phyloP scores from a whole-genome alignment of 2,329 filamentous ascomycete species.

The Penicillium sp. region DNA sequence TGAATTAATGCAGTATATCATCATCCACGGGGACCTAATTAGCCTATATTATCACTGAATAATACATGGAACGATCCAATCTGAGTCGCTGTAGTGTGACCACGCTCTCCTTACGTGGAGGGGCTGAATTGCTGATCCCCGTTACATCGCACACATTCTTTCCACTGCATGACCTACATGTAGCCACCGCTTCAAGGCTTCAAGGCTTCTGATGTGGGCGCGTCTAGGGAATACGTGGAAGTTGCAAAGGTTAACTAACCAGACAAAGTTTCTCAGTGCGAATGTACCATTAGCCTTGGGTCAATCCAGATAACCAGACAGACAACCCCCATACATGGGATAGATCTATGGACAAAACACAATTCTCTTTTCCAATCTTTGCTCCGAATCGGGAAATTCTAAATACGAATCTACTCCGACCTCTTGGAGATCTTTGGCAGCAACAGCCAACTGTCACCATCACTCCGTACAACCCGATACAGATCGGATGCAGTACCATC shows the following conservation, averaged over 20 bases:
- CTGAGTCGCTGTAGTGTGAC: slow-evolving; percentile 5
- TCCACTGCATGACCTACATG: slow-evolving; percentile 1
- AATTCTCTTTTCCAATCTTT: not conserved
- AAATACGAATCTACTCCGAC: slow-evolving; percentile 35
- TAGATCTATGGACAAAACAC: not conserved
- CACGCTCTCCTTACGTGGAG: slow-evolving; percentile 10
- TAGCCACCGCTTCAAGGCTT: not conserved
- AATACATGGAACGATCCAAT: not conserved
- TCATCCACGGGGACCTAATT: not conserved
- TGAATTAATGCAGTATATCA: not conserved
- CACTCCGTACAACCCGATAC: slow-evolving; percentile 49
- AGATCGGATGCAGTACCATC: slow-evolving; percentile 51
- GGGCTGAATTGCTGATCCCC: not conserved
- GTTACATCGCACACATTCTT: slow-evolving; percentile 13
- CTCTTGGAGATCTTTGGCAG: slow-evolving; percentile 50
- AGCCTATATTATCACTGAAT: not conserved
- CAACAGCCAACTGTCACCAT: slow-evolving; percentile 52
- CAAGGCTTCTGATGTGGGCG: not conserved
- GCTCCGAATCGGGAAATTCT: not conserved
- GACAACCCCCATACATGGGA: not conserved
- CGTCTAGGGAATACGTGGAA: not conserved
- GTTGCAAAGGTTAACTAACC: too few relatives aligned
- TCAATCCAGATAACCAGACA: too few relatives aligned
- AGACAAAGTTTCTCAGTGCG: not conserved
- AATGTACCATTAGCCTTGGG: not conserved